These are phyloP conservation scores for Pleurotus tuber-regium DNA, from an alignment of 768 basidiomycete genomes.

Conservation along the genomic window DNA sequence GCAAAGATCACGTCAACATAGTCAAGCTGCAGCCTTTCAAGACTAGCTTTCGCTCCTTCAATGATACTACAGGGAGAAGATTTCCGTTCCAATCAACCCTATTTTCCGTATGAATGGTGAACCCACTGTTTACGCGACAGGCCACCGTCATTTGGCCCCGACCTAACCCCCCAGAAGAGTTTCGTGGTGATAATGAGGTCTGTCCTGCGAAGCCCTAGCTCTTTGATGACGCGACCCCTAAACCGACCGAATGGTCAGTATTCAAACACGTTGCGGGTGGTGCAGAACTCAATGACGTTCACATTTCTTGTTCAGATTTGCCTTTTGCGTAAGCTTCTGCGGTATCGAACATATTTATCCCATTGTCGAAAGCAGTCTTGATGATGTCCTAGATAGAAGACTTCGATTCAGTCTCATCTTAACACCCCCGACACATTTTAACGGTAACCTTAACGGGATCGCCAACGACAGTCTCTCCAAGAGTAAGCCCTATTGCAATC, in stretches of 20 bases:
- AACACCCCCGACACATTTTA: slow-evolving; percentile 1
- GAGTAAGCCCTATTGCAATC: slow-evolving; percentile 43
- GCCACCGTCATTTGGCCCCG: slow-evolving; percentile 56
- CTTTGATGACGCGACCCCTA: slow-evolving; percentile 72
- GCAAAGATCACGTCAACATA: slow-evolving; percentile 76
- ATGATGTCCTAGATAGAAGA: slow-evolving; percentile 60
- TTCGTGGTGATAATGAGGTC: slow-evolving; percentile 83
- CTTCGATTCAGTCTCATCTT: background rate
- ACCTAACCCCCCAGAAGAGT: slow-evolving; percentile 68
- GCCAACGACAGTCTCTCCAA: slow-evolving; percentile 61
- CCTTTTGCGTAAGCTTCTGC: slow-evolving; percentile 66
- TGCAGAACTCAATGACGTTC: slow-evolving; percentile 28
- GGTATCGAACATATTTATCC: slow-evolving; percentile 76
- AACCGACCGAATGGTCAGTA: background rate
- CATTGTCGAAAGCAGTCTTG: slow-evolving; percentile 71
- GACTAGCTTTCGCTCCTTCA: slow-evolving; percentile 66
- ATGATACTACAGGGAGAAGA: slow-evolving; percentile 70
- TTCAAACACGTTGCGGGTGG: no score
- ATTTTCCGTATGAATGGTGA: no score
- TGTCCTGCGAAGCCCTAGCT: slow-evolving; percentile 60
- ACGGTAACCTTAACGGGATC: slow-evolving; percentile 65
- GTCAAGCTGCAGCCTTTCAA: slow-evolving; percentile 69
- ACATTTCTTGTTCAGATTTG: slow-evolving; percentile 77
- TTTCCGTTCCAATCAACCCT: no score
- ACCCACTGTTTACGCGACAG: slow-evolving; percentile 64